Evolutionary conservation across 352 stramenopile species (phyloP).

Genomic region (Halophytophthora polymorphica): DNA sequence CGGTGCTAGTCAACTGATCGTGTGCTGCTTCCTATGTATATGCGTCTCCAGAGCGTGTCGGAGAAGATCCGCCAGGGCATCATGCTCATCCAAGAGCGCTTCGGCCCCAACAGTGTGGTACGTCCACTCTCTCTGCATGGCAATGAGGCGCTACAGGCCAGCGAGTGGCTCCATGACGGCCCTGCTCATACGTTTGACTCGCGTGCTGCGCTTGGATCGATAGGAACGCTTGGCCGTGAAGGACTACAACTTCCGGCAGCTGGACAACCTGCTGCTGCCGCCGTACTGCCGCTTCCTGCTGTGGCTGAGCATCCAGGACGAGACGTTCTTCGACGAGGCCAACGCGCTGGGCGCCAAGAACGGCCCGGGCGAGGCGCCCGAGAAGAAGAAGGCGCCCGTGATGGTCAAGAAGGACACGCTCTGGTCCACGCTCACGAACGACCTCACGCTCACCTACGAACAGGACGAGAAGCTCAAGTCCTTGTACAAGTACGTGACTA

Average conservation of each 20-base stretch:
- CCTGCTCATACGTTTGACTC: neutral
- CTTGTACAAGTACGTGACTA: conserved; percentile 84
- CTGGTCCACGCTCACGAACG: conserved; percentile 73
- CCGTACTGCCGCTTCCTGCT: conserved; percentile 89
- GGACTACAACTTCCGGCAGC: conserved; percentile 88
- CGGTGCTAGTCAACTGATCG: neutral
- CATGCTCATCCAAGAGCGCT: conserved; percentile 76
- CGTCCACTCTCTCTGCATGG: neutral
- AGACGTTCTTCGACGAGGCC: conserved; percentile 78
- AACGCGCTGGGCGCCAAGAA: conserved; percentile 46
- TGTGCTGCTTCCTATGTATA: neutral
- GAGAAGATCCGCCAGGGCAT: conserved; percentile 81
- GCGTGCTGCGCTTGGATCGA: conserved; percentile 1
- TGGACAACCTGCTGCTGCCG: conserved; percentile 80
- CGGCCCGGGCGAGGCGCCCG: conserved; percentile 30
- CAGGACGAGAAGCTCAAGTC: conserved; percentile 89
- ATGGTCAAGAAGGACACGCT: conserved; percentile 82
- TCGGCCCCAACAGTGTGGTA: conserved; percentile 81
- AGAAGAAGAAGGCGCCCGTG: conserved; percentile 66
- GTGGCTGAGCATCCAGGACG: conserved; percentile 86
- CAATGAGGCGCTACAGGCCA: neutral
- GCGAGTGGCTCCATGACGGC: no score
- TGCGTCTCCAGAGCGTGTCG: conserved; percentile 26
- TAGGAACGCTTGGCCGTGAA: conserved; percentile 83
- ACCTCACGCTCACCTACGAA: conserved; percentile 84